Evolutionary conservation across 2,329 filamentous ascomycete genomes (phyloP), one percentile per base, ranked within the genome.

Genomic region (Didymella lethalis): DNA sequence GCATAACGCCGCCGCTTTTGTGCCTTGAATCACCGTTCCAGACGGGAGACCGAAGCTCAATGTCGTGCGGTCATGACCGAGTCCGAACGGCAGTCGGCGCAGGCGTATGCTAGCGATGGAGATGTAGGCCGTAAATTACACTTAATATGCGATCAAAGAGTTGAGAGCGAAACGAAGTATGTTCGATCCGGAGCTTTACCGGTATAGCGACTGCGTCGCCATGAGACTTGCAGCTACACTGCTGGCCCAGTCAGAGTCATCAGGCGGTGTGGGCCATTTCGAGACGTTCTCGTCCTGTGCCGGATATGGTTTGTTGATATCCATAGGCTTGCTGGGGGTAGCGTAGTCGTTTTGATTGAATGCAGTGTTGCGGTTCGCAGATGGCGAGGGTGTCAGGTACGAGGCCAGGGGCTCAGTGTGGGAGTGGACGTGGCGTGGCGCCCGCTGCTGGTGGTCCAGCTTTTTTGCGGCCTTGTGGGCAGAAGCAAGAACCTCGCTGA

Each of bases 251-350:
- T 97, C 93, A 63, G 89, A 93, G 63, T 96, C 93, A 68, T 97
- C 97, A 3, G 95, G 94, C 23, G 95, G 95, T 16, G 95, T 98
- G 3, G 93, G 94, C 90, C 93, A 97, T 79, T 97, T 95, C 38
- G 88, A 84, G 54, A 83, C 74, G 32, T 74, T 78, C 23, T 81
- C 79, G 54, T 80, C 73, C 54, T 83, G 79, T 64, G 84, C 77
- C 61, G 59, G 48, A 20, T 60, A 70, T 29, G 64, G 59, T 55
- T 75, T 75, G 70, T 84, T 82, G 54, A 91, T 87, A 65, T 91
- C 85, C 63, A 93, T 78, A 11, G 91, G 90, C 76, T 90, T 91
- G 8, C 89, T 86, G 2, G 89, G 85, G 32, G 88, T 77, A 0
- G 81, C 81, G 70, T 88, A 85, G 34, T 85, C 82, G 26, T 84